phyloP scores from a whole-genome alignment of 148 eudicot genomes.

The Silene latifolia region DNA sequence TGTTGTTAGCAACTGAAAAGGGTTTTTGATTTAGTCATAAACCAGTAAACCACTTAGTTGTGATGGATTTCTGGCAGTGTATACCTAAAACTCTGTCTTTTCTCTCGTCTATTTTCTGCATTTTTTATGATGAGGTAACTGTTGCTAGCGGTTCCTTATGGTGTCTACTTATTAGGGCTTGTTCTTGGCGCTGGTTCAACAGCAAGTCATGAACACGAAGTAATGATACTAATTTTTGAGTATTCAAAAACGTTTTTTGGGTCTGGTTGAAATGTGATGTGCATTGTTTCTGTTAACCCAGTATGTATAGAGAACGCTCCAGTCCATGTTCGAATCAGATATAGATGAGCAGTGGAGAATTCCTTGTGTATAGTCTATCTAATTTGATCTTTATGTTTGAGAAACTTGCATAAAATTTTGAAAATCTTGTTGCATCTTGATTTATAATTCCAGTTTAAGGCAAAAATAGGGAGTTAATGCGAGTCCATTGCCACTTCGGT shows the following conservation, averaged over 20 bases:
- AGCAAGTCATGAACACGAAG: neutral
- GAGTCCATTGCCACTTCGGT: neutral
- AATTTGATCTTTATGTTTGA: conserved; percentile 2
- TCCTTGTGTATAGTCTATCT: neutral
- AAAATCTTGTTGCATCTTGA: neutral
- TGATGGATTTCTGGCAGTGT: neutral
- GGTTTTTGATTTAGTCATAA: neutral
- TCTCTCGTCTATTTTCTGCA: conserved; percentile 6
- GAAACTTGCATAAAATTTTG: conserved; percentile 23
- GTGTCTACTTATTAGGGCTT: conserved; percentile 27
- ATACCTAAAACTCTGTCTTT: conserved; percentile 27
- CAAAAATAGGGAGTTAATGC: neutral
- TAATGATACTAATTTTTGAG: neutral
- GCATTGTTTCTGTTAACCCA: conserved; percentile 2
- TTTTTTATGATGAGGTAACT: neutral
- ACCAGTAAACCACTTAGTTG: too few species aligned
- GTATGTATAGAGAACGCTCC: conserved; percentile 1
- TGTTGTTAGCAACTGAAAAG: conserved; percentile 9
- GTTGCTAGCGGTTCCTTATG: neutral
- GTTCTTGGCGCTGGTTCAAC: conserved; percentile 16
- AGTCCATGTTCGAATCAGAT: neutral
- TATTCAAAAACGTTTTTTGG: neutral
- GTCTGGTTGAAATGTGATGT: neutral
- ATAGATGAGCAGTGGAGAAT: neutral
- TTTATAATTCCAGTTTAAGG: neutral